Percentiles rank a stretch among this genome's conserved stretches.
Conservation (phyloP, 2,329 filamentous ascomycete genomes). For the Paramyrothecium sp. region DNA sequence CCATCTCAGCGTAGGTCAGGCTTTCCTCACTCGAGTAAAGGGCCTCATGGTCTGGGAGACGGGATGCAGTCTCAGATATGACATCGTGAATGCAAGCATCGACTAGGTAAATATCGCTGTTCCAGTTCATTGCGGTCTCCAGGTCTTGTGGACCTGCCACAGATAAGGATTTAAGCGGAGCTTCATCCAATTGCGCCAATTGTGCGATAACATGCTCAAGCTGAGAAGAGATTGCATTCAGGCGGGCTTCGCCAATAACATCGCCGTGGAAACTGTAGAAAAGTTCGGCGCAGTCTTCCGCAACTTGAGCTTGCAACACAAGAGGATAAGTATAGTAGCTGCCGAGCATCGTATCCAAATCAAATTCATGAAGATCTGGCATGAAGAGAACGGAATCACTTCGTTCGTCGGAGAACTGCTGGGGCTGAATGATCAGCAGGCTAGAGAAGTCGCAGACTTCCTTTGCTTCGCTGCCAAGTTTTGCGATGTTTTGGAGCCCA, state of each 20-base stretch:
- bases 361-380: not conserved
- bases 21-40: not conserved
- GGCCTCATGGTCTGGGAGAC: not conserved
- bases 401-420: not conserved
- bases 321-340: not conserved
- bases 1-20: not conserved
- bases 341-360: not conserved
- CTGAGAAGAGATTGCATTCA: not conserved
- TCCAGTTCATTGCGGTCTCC: not conserved
- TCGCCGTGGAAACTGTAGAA: not conserved
- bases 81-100: not conserved
- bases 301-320: not conserved
- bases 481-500: not conserved
- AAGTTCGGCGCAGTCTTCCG: not conserved
- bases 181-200: not conserved
- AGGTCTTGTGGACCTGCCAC: not conserved
- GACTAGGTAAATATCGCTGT: not conserved
- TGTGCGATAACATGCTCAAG: not conserved
- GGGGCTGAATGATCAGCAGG: not conserved
- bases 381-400: not conserved
- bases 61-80: not conserved
- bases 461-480: not conserved
- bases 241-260: not conserved
- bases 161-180: not conserved
- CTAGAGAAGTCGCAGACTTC: not conserved